phyloP scores from a whole-genome alignment of 306 rosid species.

The Sicyos edulis region DNA sequence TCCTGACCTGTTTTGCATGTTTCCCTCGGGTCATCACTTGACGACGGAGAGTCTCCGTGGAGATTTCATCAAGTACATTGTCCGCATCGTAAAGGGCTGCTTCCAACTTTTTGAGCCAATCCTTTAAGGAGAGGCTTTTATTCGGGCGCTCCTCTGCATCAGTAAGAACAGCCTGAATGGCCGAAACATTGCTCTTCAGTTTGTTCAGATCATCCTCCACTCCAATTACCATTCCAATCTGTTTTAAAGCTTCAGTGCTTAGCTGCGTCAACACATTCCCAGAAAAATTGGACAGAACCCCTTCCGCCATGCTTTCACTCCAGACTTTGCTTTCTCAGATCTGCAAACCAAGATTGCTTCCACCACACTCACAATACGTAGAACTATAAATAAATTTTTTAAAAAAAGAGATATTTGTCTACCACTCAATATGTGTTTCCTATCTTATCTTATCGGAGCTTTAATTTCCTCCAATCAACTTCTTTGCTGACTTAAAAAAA shows the following conservation, averaged over 20 bases:
- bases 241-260: not conserved
- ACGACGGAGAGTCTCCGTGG: not conserved
- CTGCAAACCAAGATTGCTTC: too few species aligned
- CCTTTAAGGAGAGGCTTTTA: not conserved
- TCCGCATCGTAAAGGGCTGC: not conserved
- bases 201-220: not conserved
- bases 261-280: not conserved
- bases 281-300: not conserved
- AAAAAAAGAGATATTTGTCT: too few species aligned
- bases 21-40: not conserved
- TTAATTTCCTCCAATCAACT: too few species aligned
- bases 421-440: too few species aligned
- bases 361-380: too few species aligned
- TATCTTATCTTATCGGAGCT: too few species aligned
- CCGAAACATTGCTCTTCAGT: not conserved
- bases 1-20: not conserved
- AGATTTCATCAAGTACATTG: not conserved
- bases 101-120: not conserved
- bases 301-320: too few species aligned
- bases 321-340: too few species aligned
- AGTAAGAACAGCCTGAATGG: not conserved
- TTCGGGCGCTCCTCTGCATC: not conserved
- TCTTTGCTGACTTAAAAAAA: too few species aligned
- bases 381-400: too few species aligned
- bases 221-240: not conserved